Conservation (phyloP, 2,329 filamentous ascomycete species). For the Sordariomycetes sp. region DNA sequence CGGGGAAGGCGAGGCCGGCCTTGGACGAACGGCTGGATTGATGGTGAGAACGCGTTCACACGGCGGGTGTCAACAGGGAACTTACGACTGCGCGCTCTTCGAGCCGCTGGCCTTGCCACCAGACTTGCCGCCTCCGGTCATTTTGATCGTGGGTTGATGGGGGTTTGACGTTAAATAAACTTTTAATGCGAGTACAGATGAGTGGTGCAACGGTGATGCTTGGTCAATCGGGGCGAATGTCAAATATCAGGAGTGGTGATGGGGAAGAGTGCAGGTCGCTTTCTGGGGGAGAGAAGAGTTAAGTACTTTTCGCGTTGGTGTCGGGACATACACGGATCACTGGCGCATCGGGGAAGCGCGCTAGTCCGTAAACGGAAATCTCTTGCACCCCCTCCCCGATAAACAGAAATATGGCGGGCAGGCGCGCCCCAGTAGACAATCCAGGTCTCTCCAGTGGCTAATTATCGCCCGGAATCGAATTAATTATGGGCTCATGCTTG, state of each 20-base stretch:
- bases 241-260: slow-evolving; percentile 14
- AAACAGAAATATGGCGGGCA: background rate
- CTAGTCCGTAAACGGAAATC: slow-evolving; percentile 12
- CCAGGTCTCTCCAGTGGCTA: background rate
- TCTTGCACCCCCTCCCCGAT: background rate
- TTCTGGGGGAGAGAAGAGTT: slow-evolving; percentile 32
- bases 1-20: slow-evolving; percentile 96
- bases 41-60: slow-evolving; percentile 20
- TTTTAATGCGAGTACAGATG: slow-evolving; percentile 14
- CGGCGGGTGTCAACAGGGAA: slow-evolving; percentile 14
- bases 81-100: slow-evolving; percentile 99
- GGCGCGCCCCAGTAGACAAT: background rate
- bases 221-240: slow-evolving; percentile 14
- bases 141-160: slow-evolving; percentile 40
- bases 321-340: slow-evolving; percentile 37
- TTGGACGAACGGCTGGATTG: slow-evolving; percentile 81
- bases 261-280: slow-evolving; percentile 7
- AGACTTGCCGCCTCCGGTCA: slow-evolving; percentile 99
- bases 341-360: slow-evolving; percentile 2
- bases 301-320: slow-evolving; percentile 41
- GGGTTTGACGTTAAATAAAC: slow-evolving; percentile 9
- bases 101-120: slow-evolving; percentile 98
- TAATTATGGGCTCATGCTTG: too few relatives aligned
- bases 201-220: slow-evolving; percentile 22
- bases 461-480: too few relatives aligned